These are phyloP conservation scores for Thielaviopsis populi DNA, from an alignment of 2,329 filamentous ascomycete genomes.

Conservation along the genomic window DNA sequence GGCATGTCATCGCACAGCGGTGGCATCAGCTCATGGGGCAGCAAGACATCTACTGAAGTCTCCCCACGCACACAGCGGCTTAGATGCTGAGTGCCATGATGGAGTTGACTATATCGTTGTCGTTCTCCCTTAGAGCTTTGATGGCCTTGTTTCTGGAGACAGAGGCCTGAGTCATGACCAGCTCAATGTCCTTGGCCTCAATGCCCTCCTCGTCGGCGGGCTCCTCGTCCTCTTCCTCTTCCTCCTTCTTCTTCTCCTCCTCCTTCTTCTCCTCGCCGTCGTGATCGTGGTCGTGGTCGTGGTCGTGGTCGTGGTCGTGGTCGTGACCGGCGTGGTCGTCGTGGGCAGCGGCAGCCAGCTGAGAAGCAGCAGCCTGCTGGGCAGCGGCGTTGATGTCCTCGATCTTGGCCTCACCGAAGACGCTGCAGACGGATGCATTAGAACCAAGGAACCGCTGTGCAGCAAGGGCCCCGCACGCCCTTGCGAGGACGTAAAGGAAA, in stretches of 20 bases:
- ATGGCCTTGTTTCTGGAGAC: conserved; percentile 97
- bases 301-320: conserved; percentile 53
- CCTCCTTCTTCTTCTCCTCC: conserved; percentile 74
- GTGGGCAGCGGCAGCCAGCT: conserved; percentile 64
- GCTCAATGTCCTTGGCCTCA: conserved; percentile 98
- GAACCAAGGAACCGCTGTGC: neutral
- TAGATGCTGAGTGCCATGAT: conserved; percentile 96
- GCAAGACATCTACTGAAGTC: neutral
- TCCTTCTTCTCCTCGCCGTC: conserved; percentile 71
- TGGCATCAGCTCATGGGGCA: neutral
- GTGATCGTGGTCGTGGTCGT: conserved; percentile 45
- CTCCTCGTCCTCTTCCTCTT: conserved; percentile 83
- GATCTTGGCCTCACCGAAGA: conserved; percentile 99
- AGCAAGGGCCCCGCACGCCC: neutral
- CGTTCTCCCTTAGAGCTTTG: conserved; percentile 97
- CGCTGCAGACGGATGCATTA: conserved; percentile 38
- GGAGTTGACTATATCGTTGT: conserved; percentile 99
- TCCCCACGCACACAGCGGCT: neutral
- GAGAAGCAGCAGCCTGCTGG: conserved; percentile 87
- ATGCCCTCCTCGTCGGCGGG: conserved; percentile 89
- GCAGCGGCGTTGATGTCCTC: conserved; percentile 98
- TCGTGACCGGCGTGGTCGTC: conserved; percentile 47
- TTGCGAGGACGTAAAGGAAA: neutral
- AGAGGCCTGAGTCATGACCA: conserved; percentile 95
- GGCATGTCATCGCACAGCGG: neutral